phyloP scores from a whole-genome alignment of 1,139 yeast genomes.

The Saccharomyces hybrid region DNA sequence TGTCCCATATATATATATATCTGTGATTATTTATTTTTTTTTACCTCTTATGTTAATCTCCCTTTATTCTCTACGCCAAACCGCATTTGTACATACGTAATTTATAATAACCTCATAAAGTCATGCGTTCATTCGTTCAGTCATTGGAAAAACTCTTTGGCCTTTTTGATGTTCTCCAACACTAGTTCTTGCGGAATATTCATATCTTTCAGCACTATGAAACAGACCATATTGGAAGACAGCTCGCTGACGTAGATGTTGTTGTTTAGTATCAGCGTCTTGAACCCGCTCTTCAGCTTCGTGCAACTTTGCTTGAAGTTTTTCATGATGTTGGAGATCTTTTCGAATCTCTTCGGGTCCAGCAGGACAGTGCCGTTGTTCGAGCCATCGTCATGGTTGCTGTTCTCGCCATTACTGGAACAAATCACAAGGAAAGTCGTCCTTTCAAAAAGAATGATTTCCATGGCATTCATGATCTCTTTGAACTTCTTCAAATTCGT shows the following conservation, averaged over 20 bases:
- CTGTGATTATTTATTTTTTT: not conserved
- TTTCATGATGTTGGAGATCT: slow-evolving; percentile 87
- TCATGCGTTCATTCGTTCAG: not conserved
- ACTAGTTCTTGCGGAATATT: slow-evolving; percentile 31
- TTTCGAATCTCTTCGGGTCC: slow-evolving; percentile 92
- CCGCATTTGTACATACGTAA: not conserved
- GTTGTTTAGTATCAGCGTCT: slow-evolving; percentile 69
- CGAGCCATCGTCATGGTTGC: slow-evolving; percentile 15
- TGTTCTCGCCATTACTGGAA: slow-evolving; percentile 45
- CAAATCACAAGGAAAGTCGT: slow-evolving; percentile 89
- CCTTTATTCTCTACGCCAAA: not conserved
- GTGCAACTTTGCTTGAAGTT: slow-evolving; percentile 91
- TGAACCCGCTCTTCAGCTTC: slow-evolving; percentile 70
- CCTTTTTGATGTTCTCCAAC: slow-evolving; percentile 35
- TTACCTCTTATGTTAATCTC: not conserved
- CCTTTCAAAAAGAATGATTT: slow-evolving; percentile 84
- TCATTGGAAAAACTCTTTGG: slow-evolving; percentile 33
- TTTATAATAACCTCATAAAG: too few relatives aligned
- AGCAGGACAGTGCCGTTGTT: slow-evolving; percentile 15
- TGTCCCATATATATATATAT: not conserved
- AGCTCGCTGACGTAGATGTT: slow-evolving; percentile 43
- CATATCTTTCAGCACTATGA: slow-evolving; percentile 33
- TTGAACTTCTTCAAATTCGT: slow-evolving; percentile 70
- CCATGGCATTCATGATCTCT: slow-evolving; percentile 74
- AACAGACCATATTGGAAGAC: slow-evolving; percentile 37